Percentiles rank a stretch among this genome's conserved stretches.
Evolutionary conservation across 2,329 filamentous ascomycete species (phyloP).

Genomic region (Diaporthe caulivora): DNA sequence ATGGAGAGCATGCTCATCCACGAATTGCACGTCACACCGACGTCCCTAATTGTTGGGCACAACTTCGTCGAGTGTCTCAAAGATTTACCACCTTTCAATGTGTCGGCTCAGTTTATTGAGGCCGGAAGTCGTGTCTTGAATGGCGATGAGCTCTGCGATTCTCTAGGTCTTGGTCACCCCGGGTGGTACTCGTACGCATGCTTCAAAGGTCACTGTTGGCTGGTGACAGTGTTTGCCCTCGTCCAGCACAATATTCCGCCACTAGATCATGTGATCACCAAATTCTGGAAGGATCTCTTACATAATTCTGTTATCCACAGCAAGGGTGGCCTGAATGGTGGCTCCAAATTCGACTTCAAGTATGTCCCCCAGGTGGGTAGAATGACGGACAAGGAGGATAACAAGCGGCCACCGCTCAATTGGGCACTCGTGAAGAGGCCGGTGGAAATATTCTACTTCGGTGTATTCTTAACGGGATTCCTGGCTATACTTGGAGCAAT

Average conservation of each 20-base stretch:
- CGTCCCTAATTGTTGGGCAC: conserved; percentile 7
- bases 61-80: conserved; percentile 11
- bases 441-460: conserved; percentile 1
- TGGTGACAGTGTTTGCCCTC: not conserved
- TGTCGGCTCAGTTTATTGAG: not conserved
- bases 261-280: not conserved
- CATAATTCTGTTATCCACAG: not conserved
- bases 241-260: not conserved
- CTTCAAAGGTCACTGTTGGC: conserved; percentile 13
- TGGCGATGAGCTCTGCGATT: conserved; percentile 9
- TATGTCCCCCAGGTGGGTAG: not conserved
- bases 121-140: conserved; percentile 9
- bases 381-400: not conserved
- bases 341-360: conserved; percentile 10
- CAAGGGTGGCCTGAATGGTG: conserved; percentile 4
- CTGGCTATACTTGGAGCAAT: not conserved
- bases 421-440: not conserved
- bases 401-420: not conserved
- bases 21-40: conserved; percentile 9
- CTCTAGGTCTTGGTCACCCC: not conserved
- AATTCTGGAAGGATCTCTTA: not conserved
- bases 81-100: not conserved
- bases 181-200: conserved; percentile 6
- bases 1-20: conserved; percentile 17
- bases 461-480: not conserved